A percentile compares a stretch with the other conserved stretches of the same genome.
phyloP scores from a whole-genome alignment of 2,329 filamentous ascomycete species.

The Chalaropsis ovoidea region DNA sequence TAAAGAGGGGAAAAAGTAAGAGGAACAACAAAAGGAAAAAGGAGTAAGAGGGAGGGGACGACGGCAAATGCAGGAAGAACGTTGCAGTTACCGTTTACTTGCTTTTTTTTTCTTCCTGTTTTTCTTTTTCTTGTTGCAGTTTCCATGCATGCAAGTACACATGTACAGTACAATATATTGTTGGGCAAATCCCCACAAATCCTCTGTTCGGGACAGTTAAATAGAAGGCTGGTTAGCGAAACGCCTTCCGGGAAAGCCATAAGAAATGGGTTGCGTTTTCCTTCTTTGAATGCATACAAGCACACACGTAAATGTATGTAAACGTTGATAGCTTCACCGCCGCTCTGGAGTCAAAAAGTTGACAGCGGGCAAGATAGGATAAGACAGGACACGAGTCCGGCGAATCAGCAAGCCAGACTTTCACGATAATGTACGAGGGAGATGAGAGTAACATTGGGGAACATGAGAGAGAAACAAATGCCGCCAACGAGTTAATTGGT shows the following conservation, averaged over 20 bases:
- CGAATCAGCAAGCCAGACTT: neutral
- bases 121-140: neutral
- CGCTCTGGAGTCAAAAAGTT: neutral
- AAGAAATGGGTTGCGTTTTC: neutral
- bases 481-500: neutral
- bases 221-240: too few species aligned
- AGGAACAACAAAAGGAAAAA: neutral
- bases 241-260: too few species aligned
- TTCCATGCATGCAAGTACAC: too few species aligned
- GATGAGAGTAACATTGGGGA: neutral
- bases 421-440: neutral
- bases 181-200: too few species aligned
- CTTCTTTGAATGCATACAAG: neutral
- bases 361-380: neutral
- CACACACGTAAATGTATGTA: neutral
- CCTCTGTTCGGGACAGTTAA: too few species aligned
- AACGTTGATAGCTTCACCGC: neutral
- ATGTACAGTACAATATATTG: too few species aligned
- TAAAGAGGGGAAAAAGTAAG: neutral
- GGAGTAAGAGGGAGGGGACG: neutral
- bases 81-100: neutral
- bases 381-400: neutral
- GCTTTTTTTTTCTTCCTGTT: neutral
- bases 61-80: neutral
- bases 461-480: neutral